Conservation (phyloP, 1,139 yeast genomes). For the Hanseniaspora gamundiae region DNA sequence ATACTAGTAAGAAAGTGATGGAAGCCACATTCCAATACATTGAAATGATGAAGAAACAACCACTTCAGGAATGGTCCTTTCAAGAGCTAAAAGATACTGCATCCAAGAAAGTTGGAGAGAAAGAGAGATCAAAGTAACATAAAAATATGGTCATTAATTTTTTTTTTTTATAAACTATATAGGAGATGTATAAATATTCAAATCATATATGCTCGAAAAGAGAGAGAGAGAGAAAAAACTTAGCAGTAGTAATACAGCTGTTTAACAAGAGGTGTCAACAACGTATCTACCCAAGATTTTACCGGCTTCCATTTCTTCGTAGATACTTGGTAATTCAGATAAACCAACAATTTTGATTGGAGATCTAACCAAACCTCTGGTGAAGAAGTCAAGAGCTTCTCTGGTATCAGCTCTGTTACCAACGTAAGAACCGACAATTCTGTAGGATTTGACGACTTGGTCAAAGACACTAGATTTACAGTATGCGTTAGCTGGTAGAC, state of each 20-base stretch:
- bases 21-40: no score
- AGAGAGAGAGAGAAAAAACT: no score
- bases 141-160: neutral
- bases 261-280: slow-evolving; percentile 35
- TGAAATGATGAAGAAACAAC: no score
- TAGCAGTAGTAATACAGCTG: no score
- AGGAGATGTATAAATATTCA: neutral
- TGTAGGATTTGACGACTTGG: slow-evolving; percentile 44
- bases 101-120: no score
- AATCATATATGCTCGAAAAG: no score
- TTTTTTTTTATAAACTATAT: neutral
- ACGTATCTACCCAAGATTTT: slow-evolving; percentile 54
- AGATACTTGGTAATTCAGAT: slow-evolving; percentile 42
- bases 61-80: no score
- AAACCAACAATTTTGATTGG: slow-evolving; percentile 51
- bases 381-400: slow-evolving; percentile 55
- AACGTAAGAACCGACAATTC: slow-evolving; percentile 52
- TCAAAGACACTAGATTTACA: slow-evolving; percentile 43
- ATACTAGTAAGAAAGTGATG: no score
- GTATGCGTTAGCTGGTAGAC: slow-evolving; percentile 51
- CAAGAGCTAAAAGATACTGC: no score
- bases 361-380: slow-evolving; percentile 49
- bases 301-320: slow-evolving; percentile 48
- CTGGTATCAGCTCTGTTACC: slow-evolving; percentile 65
- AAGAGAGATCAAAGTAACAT: no score